Evolutionary conservation across 371 early-diverging fungal species (phyloP), one percentile per base, ranked within the genome.

Genomic region (Mucor piriformis): DNA sequence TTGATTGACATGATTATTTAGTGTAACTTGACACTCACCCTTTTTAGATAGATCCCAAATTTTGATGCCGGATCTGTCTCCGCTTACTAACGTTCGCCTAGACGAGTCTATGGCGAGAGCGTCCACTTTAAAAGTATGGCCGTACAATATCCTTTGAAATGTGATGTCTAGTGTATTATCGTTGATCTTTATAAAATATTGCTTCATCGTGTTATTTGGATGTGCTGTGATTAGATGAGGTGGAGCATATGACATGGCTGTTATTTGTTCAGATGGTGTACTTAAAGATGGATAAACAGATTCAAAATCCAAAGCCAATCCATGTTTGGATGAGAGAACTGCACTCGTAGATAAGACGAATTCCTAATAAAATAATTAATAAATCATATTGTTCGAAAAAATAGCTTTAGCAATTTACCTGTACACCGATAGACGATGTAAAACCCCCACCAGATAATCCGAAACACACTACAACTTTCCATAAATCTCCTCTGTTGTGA

Each of bases 151-250:
- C 15, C 66, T 63, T 15, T 66, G 42, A 54, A 70, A 78, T 11
- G 10, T 27, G 8, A 80, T 53, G 18, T 68, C 70, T 8, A 79
- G 23, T n/a, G 38, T 44, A 1, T 54, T 37, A 1, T 59, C 38
- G 7, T 61, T 37, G 15, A 49, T 40, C 8, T 35, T 18, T 2
- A 82, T 59, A 3, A 59, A 56, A 42, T 78, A 82, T 16, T 79
- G 73, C 53, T 76, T 74, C 53, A 82, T 75, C 10, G 81, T 82
- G 18, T 82, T 82, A 38, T 82, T 77, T 7, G 72, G 50, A 56
- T 82, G 79, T 3, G 79, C 73, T n/a, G 78, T 80, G 10, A 75
- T 68, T 1, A 82, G 56, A 42, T 72, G 69, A 8, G 81, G 77
- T 16, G 64, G 53, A 3, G 76, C 69, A 54, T 74, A 80, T 0